phyloP scores from a whole-genome alignment of 2,329 filamentous ascomycete species.

The Amauroascus verrucosus region DNA sequence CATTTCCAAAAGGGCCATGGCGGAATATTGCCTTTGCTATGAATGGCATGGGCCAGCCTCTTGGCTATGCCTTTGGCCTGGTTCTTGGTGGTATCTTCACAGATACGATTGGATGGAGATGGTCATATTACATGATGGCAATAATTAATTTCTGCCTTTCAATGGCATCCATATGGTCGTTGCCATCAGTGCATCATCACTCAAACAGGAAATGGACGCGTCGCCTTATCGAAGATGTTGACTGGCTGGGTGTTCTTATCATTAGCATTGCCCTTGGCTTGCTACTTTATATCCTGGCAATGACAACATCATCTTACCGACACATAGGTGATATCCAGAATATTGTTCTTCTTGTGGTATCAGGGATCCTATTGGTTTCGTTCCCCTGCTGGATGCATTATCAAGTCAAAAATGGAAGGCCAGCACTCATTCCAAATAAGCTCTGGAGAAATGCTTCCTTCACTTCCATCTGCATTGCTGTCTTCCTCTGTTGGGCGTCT shows the following conservation, averaged over 20 bases:
- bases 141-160: slow-evolving; percentile 33
- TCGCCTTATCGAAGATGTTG: slow-evolving; percentile 35
- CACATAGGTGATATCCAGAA: slow-evolving; percentile 17
- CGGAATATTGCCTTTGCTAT: slow-evolving; percentile 43
- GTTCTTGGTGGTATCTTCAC: slow-evolving; percentile 43
- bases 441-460: slow-evolving; percentile 51
- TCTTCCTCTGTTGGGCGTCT: slow-evolving; percentile 38
- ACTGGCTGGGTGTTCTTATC: slow-evolving; percentile 39
- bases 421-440: slow-evolving; percentile 41
- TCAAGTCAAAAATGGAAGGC: slow-evolving; percentile 35
- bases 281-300: slow-evolving; percentile 38
- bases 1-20: slow-evolving; percentile 35
- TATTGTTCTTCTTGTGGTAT: slow-evolving; percentile 24
- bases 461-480: slow-evolving; percentile 44
- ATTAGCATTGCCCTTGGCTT: slow-evolving; percentile 38
- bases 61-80: slow-evolving; percentile 42
- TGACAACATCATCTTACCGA: slow-evolving; percentile 15
- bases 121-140: slow-evolving; percentile 39
- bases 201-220: slow-evolving; percentile 19
- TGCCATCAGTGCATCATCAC: slow-evolving; percentile 25
- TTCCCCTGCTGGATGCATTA: slow-evolving; percentile 47
- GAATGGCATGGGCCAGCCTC: slow-evolving; percentile 33
- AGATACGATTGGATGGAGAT: slow-evolving; percentile 42
- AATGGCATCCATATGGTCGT: slow-evolving; percentile 27
- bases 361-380: slow-evolving; percentile 21